Evolutionary conservation across 495 filamentous ascomycete species (phyloP), one percentile per base, ranked within the genome.

Genomic region (Bryoglossum gracile): DNA sequence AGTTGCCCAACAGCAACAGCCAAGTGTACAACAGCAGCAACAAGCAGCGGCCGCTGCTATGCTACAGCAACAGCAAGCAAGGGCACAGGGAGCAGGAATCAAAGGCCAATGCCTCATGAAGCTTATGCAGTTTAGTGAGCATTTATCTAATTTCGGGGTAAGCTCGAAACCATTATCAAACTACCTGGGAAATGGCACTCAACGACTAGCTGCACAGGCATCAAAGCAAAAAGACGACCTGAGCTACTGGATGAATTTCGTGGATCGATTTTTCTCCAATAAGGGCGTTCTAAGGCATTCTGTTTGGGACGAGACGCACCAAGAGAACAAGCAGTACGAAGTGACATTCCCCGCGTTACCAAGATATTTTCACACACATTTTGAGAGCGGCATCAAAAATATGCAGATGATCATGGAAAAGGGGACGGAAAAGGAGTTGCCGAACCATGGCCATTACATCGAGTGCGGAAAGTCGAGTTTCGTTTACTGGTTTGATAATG

Each of bases 311-410:
- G 41, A 46, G 30, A 53, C 52, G 11, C 52, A 57, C n/a, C 52
- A 25, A 17, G 37, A 37, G 3, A 56, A 66, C 34, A 94, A 92
- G 63, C 77, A 83, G 43, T 92, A 84, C 48, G 87, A 91, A 55
- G 85, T 95, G 35, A 73, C 80, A 2, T 82, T 78, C 24, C 74
- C 86, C 6, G 81, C 83, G 1, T 65, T 95, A 16, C 74, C 89
- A 13, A 80, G 87, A 40, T 94, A 86, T 55, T 94, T 91, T 61
- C 69, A 81, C 41, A 87, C 83, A 0, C 83, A 90, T 53, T 94
- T 86, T 56, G 80, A 83, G n/a, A 90, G 84, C 46, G 87, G 87
- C 4, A 80, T 94, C 30, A 76, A 73, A 39, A 80, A 75, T 17
- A 86, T 95, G 41, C 87, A 92, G 60, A 75, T 94, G 69, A 72